Conservation (phyloP, 768 basidiomycete genomes). For the Lepiota subincarnata region DNA sequence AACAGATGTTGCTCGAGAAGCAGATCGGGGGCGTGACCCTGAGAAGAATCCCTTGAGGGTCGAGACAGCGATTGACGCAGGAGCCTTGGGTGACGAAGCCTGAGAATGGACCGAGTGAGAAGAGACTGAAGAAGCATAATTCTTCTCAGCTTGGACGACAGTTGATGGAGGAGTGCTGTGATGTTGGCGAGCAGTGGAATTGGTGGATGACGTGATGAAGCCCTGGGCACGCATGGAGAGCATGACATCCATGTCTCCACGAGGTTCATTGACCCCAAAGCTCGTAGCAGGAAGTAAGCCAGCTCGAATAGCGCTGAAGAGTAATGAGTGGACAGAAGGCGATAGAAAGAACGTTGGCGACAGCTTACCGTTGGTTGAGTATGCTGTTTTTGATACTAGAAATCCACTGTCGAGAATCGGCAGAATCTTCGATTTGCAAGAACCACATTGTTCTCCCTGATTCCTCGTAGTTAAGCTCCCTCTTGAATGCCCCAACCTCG, state of each 20-base stretch:
- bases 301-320: slow-evolving; percentile 60
- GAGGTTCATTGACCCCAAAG: slow-evolving; percentile 51
- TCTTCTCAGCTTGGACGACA: slow-evolving; percentile 26
- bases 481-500: slow-evolving; percentile 48
- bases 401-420: slow-evolving; percentile 74
- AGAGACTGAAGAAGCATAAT: slow-evolving; percentile 45
- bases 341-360: background rate
- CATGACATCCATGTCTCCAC: slow-evolving; percentile 83
- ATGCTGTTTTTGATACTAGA: slow-evolving; percentile 68
- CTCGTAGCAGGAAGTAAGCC: slow-evolving; percentile 47
- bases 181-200: slow-evolving; percentile 15
- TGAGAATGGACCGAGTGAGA: slow-evolving; percentile 41
- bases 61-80: slow-evolving; percentile 42
- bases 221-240: slow-evolving; percentile 72
- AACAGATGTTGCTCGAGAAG: slow-evolving; percentile 46
- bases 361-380: slow-evolving; percentile 58
- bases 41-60: slow-evolving; percentile 59
- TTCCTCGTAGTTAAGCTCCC: slow-evolving; percentile 42
- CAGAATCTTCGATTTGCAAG: slow-evolving; percentile 57
- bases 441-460: slow-evolving; percentile 62
- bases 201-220: slow-evolving; percentile 33
- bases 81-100: slow-evolving; percentile 33
- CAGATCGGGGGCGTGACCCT: slow-evolving; percentile 49
- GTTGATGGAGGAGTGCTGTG: slow-evolving; percentile 24
- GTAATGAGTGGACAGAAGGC: slow-evolving; percentile 8